Evolutionary conservation across 257 asterid species (phyloP).

Genomic region (Thymus mandschuricus): DNA sequence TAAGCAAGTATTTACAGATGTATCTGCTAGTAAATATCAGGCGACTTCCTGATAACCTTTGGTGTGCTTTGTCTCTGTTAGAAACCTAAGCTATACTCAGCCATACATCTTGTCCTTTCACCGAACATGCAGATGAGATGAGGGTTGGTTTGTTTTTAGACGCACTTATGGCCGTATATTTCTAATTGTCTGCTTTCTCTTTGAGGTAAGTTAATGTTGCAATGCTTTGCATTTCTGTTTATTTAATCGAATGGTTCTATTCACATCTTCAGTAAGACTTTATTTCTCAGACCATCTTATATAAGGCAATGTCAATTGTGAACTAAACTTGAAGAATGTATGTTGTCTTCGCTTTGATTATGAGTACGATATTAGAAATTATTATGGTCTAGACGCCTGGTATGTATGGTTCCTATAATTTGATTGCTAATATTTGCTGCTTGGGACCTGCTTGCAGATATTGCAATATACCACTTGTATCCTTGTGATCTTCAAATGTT

Average conservation of each 20-base stretch:
- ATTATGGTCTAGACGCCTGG: neutral
- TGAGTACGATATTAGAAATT: neutral
- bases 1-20: constrained; percentile 88
- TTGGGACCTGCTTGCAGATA: neutral
- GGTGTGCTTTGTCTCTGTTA: constrained; percentile 5
- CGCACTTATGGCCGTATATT: neutral
- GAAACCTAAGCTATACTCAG: too few relatives aligned
- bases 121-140: constrained; percentile 6
- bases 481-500: constrained; percentile 20
- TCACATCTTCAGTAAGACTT: neutral
- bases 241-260: neutral
- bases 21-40: constrained; percentile 91
- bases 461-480: neutral
- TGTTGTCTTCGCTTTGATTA: neutral
- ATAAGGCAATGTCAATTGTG: neutral
- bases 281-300: neutral
- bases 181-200: neutral
- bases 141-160: neutral
- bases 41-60: constrained; percentile 48
- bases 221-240: neutral
- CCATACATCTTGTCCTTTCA: neutral
- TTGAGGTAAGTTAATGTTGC: neutral
- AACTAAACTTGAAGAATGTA: neutral
- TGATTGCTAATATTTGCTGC: constrained; percentile 4
- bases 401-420: neutral